phyloP scores from a whole-genome alignment of 768 basidiomycete species.

The Lactarius tabidus region DNA sequence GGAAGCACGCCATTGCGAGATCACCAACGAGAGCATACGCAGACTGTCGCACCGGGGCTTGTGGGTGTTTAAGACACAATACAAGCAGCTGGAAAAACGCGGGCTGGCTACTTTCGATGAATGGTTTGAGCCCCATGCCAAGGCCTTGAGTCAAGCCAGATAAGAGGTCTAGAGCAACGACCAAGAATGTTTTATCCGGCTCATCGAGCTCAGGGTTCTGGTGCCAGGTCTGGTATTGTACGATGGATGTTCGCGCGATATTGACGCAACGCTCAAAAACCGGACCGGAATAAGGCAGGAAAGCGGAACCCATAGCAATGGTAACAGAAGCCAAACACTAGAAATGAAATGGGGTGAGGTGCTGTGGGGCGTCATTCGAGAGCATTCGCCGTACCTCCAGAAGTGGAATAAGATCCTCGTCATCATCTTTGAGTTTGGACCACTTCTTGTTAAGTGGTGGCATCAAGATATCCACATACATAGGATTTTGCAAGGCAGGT shows the following conservation, averaged over 20 bases:
- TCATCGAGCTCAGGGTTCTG: constrained; percentile 89
- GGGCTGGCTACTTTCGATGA: constrained; percentile 68
- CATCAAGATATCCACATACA: constrained; percentile 94
- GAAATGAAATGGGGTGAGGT: neutral
- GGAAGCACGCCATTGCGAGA: constrained; percentile 94
- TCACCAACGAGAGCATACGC: constrained; percentile 99
- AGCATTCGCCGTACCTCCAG: constrained; percentile 65
- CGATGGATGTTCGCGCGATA: constrained; percentile 77
- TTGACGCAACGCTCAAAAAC: constrained; percentile 89
- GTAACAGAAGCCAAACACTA: constrained; percentile 97
- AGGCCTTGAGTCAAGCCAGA: constrained; percentile 96
- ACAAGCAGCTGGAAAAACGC: constrained; percentile 78
- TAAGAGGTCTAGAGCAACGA: constrained; percentile 94
- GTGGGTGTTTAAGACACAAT: constrained; percentile 90
- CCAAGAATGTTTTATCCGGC: constrained; percentile 95
- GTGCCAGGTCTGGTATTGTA: constrained; percentile 84
- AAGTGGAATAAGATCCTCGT: constrained; percentile 89
- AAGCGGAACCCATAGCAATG: constrained; percentile 89
- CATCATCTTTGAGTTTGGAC: constrained; percentile 86
- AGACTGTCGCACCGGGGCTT: constrained; percentile 92
- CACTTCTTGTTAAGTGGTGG: constrained; percentile 88
- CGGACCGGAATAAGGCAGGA: constrained; percentile 82
- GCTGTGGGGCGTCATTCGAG: neutral
- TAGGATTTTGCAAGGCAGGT: constrained; percentile 74
- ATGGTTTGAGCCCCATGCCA: constrained; percentile 66